phyloP scores from a whole-genome alignment of 768 basidiomycete species.

The Daedalea quercina region DNA sequence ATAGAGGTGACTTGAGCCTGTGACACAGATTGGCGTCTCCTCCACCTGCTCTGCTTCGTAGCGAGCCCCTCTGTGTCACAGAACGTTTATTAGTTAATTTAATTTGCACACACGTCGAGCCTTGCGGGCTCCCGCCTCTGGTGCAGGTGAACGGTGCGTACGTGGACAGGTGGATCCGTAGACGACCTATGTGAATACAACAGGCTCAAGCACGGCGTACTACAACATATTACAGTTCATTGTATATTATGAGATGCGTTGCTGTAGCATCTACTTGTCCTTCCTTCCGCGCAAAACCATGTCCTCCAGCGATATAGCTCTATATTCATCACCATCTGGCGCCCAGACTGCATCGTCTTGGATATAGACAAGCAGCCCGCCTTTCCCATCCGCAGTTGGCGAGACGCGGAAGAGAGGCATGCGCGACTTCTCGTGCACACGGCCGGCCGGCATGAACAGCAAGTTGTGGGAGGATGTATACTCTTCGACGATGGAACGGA shows the following conservation, averaged over 20 bases:
- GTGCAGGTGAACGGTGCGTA: no score
- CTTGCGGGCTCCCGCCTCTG: no score
- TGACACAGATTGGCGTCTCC: no score
- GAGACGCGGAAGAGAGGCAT: slow-evolving; percentile 89
- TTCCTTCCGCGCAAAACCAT: slow-evolving; percentile 66
- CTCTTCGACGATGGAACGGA: slow-evolving; percentile 90
- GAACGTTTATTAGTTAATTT: no score
- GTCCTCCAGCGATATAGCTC: slow-evolving; percentile 80
- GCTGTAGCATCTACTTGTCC: neutral
- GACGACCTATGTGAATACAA: no score
- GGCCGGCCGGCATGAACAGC: slow-evolving; percentile 83
- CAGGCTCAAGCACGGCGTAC: no score
- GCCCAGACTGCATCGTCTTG: slow-evolving; percentile 94
- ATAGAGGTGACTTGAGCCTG: no score
- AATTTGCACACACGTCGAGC: no score
- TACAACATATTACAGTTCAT: neutral
- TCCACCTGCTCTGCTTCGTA: no score
- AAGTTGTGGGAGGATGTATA: slow-evolving; percentile 80
- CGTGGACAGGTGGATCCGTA: no score
- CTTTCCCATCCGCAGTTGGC: slow-evolving; percentile 69
- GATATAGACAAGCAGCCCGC: slow-evolving; percentile 85
- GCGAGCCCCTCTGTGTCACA: no score
- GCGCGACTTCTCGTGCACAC: slow-evolving; percentile 75
- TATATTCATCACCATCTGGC: slow-evolving; percentile 55
- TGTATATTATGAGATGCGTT: neutral